phyloP scores from a whole-genome alignment of 768 basidiomycete genomes.

The Suillus sp. region DNA sequence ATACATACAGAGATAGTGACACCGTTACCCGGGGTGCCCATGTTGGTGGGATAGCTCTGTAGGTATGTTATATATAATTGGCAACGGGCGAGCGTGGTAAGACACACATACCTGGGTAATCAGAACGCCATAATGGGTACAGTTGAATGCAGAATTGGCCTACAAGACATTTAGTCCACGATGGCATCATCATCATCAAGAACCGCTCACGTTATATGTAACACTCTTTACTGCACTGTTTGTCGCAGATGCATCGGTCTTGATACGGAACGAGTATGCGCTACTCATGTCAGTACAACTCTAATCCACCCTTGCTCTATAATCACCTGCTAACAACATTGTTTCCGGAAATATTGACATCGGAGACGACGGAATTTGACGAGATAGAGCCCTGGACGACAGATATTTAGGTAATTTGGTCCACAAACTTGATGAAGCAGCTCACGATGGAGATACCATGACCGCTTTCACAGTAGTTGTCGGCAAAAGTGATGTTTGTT shows the following conservation, averaged over 20 bases:
- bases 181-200: not conserved
- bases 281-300: constrained; percentile 29
- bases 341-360: constrained; percentile 52
- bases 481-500: constrained; percentile 46
- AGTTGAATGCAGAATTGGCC: constrained; percentile 56
- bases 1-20: constrained; percentile 55
- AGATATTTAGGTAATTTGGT: not conserved
- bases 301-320: not conserved
- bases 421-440: constrained; percentile 5
- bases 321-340: constrained; percentile 55
- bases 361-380: constrained; percentile 47
- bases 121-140: constrained; percentile 53
- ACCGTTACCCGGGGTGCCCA: constrained; percentile 58
- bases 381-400: constrained; percentile 54
- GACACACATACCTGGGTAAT: constrained; percentile 52
- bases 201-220: constrained; percentile 45
- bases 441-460: constrained; percentile 63
- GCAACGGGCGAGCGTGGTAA: not conserved
- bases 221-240: constrained; percentile 51
- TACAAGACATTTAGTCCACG: constrained; percentile 20
- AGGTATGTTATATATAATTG: not conserved
- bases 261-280: constrained; percentile 62
- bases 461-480: constrained; percentile 57
- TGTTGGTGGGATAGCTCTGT: constrained; percentile 57
- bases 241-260: constrained; percentile 49